phyloP scores from a whole-genome alignment of 2,329 filamentous ascomycete genomes.

The Penicillium psychrosexuale region DNA sequence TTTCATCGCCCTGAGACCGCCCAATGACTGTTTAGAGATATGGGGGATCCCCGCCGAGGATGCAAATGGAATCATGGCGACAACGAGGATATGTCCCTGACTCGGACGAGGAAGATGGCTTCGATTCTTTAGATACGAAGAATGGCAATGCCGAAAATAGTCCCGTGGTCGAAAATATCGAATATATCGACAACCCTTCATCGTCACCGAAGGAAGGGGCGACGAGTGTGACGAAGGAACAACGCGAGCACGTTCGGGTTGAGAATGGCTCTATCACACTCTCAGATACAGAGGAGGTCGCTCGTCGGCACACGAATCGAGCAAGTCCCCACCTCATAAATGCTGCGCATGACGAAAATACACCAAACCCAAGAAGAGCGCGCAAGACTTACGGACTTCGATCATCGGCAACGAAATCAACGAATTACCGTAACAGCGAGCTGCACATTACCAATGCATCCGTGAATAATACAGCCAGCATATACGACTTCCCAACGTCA shows the following conservation, averaged over 20 bases:
- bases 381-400: slow-evolving; percentile 13
- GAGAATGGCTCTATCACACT: slow-evolving; percentile 2
- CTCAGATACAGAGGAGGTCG: neutral
- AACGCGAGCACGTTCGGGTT: neutral
- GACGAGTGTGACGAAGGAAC: neutral
- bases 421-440: neutral
- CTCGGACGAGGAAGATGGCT: slow-evolving; percentile 48
- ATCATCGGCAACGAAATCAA: slow-evolving; percentile 10
- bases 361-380: slow-evolving; percentile 12
- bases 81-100: slow-evolving; percentile 52
- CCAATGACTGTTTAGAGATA: slow-evolving; percentile 34
- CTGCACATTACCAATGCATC: neutral
- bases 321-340: neutral
- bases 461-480: slow-evolving; percentile 14
- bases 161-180: slow-evolving; percentile 14
- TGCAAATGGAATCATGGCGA: slow-evolving; percentile 50
- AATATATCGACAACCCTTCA: slow-evolving; percentile 18
- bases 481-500: slow-evolving; percentile 29
- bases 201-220: slow-evolving; percentile 3
- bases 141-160: slow-evolving; percentile 7
- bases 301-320: neutral
- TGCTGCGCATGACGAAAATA: slow-evolving; percentile 1
- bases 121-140: slow-evolving; percentile 34
- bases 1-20: neutral
- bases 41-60: slow-evolving; percentile 34